Base-by-base conservation (phyloP, 2,329 filamentous ascomycete genomes). In the Neonectria sp. region DNA sequence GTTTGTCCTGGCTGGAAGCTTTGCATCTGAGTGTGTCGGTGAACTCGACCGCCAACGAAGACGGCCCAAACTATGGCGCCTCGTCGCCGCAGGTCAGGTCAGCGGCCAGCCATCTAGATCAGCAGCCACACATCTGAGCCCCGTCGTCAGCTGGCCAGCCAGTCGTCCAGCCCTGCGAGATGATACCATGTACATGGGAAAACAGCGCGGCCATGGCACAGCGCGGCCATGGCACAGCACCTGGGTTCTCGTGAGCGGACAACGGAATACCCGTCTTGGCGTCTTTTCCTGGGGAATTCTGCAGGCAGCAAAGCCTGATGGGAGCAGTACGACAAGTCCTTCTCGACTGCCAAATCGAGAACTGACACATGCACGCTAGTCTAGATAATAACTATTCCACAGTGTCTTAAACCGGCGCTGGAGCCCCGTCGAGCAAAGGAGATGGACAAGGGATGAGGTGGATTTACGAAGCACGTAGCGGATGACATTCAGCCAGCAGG, bases 181-280 rank as follows among this genome's bases (percentile, higher is more conserved):
- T 46, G 53, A 55, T 40, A n/a, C 6, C 11, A 33, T 2, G 31
- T 11, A 33, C 37, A 6, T 52, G 60, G 68, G 56, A 71, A 60
- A 69, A 56, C 48, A 65, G 48, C 60, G 45, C 49, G 63, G 70
- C 46, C 51, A 65, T 66, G 64, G 31, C 60, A 60, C 65, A 49
- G 53, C n/a, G 45, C 49, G 63, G 70, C 46, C 51, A 21, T 35
- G 53, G 53, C 71, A 59, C 45, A 25, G 35, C 40, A n/a, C 40
- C 27, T 57, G 55, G 67, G 35, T 43, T 29, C 48, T 31, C 58
- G 57, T 40, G 49, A 37, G 49, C 43, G 24, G 21, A 9, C n/a
- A 3, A 45, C 40, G 52, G 25, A 21, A 33, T 25, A 31, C 17
- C 45, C 13, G 33, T 21, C 43, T 63, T 49, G 46, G 33, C 33